Conservation (phyloP, 225 moss, liverwort and hornwort species). For the Pseudoscleropodium purum region DNA sequence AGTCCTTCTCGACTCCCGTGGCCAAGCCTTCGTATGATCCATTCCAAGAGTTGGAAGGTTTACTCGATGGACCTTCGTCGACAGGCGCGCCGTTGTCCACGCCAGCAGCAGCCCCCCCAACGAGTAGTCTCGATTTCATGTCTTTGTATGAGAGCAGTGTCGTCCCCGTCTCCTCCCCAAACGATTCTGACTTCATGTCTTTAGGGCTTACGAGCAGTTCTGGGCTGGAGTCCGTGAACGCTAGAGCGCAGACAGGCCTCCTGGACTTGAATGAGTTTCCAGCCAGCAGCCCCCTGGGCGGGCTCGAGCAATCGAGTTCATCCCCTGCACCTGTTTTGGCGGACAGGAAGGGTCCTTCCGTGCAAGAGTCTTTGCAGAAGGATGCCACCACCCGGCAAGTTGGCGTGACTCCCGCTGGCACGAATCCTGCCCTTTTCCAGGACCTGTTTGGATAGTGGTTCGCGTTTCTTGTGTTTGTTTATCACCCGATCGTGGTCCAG, state of each 20-base stretch:
- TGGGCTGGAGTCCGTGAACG: background rate
- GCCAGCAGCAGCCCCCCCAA: conserved; percentile 1
- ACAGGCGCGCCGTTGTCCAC: background rate
- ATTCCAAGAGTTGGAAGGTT: conserved; percentile 69
- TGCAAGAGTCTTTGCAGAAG: conserved; percentile 62
- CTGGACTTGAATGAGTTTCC: conserved; percentile 36
- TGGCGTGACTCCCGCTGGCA: conserved; percentile 58
- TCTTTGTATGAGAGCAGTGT: conserved; percentile 41
- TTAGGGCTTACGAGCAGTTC: conserved; percentile 13
- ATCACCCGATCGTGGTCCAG: background rate
- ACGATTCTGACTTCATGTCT: conserved; percentile 4
- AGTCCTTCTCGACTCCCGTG: conserved; percentile 4
- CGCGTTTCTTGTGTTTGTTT: background rate
- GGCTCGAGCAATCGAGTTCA: conserved; percentile 8
- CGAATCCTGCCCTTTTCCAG: conserved; percentile 70
- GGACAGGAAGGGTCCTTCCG: conserved; percentile 44
- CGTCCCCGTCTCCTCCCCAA: background rate
- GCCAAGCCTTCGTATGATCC: conserved; percentile 49
- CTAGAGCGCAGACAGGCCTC: background rate
- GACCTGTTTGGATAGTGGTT: conserved; percentile 59
- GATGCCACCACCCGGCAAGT: conserved; percentile 69
- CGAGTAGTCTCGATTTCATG: conserved; percentile 33
- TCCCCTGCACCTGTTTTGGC: background rate
- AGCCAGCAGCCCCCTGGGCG: conserved; percentile 23
- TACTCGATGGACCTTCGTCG: conserved; percentile 38